Conservation (phyloP, 768 basidiomycete genomes). For the Hypsizygus marmoreus region DNA sequence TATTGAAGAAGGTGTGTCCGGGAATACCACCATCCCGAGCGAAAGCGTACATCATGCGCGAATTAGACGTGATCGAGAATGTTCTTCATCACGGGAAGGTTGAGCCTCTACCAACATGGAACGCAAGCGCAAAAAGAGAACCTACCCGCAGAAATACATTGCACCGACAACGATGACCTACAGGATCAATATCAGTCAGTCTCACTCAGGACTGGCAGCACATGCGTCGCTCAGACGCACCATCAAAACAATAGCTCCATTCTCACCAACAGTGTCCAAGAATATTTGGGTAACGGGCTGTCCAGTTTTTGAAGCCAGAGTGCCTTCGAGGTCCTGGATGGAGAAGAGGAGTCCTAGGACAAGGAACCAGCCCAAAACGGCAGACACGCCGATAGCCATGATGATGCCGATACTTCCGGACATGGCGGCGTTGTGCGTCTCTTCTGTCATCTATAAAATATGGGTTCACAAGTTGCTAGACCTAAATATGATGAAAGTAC, state of each 20-base stretch:
- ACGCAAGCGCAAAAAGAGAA: neutral
- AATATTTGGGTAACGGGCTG: conserved; percentile 82
- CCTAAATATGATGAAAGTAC: conserved; percentile 17
- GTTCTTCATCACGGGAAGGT: conserved; percentile 39
- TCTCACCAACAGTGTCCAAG: conserved; percentile 71
- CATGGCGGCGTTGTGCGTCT: conserved; percentile 70
- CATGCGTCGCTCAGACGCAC: conserved; percentile 30
- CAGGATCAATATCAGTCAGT: neutral
- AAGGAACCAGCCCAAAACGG: conserved; percentile 76
- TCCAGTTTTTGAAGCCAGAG: conserved; percentile 53
- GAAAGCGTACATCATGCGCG: conserved; percentile 84
- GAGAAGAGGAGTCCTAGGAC: conserved; percentile 73
- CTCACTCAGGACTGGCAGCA: neutral
- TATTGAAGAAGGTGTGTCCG: conserved; percentile 64
- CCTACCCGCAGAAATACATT: conserved; percentile 75
- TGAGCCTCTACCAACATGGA: neutral
- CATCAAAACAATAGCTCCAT: conserved; percentile 76
- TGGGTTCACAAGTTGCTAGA: neutral
- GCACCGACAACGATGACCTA: conserved; percentile 68
- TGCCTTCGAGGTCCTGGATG: conserved; percentile 67
- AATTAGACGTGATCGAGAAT: conserved; percentile 79
- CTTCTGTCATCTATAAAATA: conserved; percentile 65
- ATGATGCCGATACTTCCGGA: conserved; percentile 69
- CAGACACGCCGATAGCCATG: conserved; percentile 72
- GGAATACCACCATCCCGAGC: conserved; percentile 76